Base-by-base conservation (phyloP, 108 stramenopile species). In the Skeletonema costatum region DNA sequence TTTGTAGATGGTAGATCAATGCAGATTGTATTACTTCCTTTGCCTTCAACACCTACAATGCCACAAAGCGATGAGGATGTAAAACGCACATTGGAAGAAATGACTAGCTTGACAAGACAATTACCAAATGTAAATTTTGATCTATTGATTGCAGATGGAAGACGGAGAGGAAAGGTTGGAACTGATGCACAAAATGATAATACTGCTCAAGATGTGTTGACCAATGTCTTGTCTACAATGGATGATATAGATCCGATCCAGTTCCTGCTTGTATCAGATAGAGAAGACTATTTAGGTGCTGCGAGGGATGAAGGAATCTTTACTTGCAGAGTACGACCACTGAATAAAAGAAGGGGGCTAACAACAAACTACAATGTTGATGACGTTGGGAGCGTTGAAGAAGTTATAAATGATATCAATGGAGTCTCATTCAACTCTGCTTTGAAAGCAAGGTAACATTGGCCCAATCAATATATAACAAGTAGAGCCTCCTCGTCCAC, bases 341-440 rank as follows among this genome's bases (percentile, higher is more conserved):
- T 83, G 51, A 92, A 92, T 72, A 76, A 74, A n/a, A 77, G 85
- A 35, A 81, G 95, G 5, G 95, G 94, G 41, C 66, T 92, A 19
- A 87, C 95, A 48, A 81, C 95, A 2, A 90, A 90, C 70, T 93
- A 90, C 72, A 90, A 76, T 42, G 76, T 88, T 9, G 64, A 77
- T 60, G 73, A 81, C 65, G 79, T 96, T 11, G 73, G 70, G 11
- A 73, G 85, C 44, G 89, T 96, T 11, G 70, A 87, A 70, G 91
- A 89, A 41, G 88, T 93, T 9, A 85, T 93, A 33, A 87, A 96
- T 80, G 92, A 96, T 70, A 89, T 93, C 46, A 91, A 90, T 75
- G 95, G 95, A 13, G 87, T 96, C 29, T 90, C 89, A 29, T 96
- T 92, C 82, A 91, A 91, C 79, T 80, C 86, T 33, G 88, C 87